Percentiles rank a stretch among this genome's conserved stretches.
These are phyloP conservation scores for Hordeum vulgare DNA, from an alignment of 176 grass and related monocot species.

Conservation along the genomic window DNA sequence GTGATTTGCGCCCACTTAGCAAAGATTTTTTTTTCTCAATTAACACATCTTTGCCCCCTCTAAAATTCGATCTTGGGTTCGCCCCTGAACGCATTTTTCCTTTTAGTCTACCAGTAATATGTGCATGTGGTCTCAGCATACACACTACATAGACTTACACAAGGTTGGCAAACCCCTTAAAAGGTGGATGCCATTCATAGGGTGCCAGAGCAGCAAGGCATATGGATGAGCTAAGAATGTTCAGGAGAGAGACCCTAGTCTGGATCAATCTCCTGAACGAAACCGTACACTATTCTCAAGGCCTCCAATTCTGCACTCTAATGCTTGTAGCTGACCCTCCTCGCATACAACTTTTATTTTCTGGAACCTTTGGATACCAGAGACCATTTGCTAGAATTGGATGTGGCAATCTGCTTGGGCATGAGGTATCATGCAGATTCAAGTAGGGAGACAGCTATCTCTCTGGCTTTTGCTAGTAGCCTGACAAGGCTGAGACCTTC, in stretches of 20 bases:
- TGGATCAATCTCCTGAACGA: slow-evolving; percentile 38
- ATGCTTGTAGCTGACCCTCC: slow-evolving; percentile 30
- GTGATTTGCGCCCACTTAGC: too few species aligned
- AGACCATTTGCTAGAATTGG: slow-evolving; percentile 29
- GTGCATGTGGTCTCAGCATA: not conserved
- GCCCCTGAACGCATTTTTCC: too few species aligned
- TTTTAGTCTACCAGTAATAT: not conserved
- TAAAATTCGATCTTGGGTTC: too few species aligned
- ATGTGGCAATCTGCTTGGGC: slow-evolving; percentile 3
- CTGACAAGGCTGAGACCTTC: not conserved
- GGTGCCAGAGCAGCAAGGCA: not conserved
- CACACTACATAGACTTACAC: not conserved
- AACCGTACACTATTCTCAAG: slow-evolving; percentile 25
- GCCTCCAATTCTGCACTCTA: slow-evolving; percentile 22
- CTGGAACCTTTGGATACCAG: slow-evolving; percentile 36
- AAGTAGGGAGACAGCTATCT: slow-evolving; percentile 10
- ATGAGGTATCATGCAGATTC: slow-evolving; percentile 4
- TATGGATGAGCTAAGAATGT: slow-evolving; percentile 38
- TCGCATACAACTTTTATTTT: slow-evolving; percentile 15
- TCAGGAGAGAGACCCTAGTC: slow-evolving; percentile 36
- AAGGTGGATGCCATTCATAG: slow-evolving; percentile 3
- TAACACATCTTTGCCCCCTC: too few species aligned
- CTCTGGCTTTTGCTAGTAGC: slow-evolving; percentile 25
- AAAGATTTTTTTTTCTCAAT: too few species aligned
- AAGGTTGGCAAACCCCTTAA: slow-evolving; percentile 3